A percentile compares a stretch with the other conserved stretches of the same genome.
Evolutionary conservation across 2,329 filamentous ascomycete genomes (phyloP).

Genomic region (Rhexocercosporidium sp.): DNA sequence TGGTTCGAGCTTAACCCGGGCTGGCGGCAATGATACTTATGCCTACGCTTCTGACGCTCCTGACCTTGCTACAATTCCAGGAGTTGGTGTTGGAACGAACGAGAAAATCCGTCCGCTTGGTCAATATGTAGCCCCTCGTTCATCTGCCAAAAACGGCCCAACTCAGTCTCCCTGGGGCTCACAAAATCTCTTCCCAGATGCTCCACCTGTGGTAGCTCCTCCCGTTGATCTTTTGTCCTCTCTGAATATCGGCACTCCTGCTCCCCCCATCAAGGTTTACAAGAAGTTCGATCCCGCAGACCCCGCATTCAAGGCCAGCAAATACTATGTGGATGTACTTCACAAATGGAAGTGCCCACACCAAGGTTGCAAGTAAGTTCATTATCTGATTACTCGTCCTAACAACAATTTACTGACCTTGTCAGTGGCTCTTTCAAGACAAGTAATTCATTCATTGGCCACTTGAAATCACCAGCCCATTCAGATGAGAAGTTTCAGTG

Average conservation of each 20-base stretch:
- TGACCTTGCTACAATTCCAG: too few species aligned
- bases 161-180: not conserved
- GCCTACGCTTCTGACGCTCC: too few species aligned
- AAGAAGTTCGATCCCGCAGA: slow-evolving; percentile 29
- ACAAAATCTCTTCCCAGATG: slow-evolving; percentile 16
- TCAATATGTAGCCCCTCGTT: too few species aligned
- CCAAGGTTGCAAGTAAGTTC: slow-evolving; percentile 37
- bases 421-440: not conserved
- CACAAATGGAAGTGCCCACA: slow-evolving; percentile 40
- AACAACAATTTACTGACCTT: not conserved
- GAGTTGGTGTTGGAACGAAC: too few species aligned
- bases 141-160: not conserved
- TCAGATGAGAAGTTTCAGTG: slow-evolving; percentile 46
- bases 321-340: slow-evolving; percentile 27
- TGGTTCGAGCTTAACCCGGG: too few species aligned
- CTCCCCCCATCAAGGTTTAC: not conserved
- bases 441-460: slow-evolving; percentile 37
- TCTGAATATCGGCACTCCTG: not conserved
- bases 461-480: slow-evolving; percentile 54
- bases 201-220: slow-evolving; percentile 15
- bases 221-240: not conserved
- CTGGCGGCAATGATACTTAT: too few species aligned
- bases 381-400: not conserved
- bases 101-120: too few species aligned
- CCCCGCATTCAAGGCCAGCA: slow-evolving; percentile 27